phyloP scores from a whole-genome alignment of 75 land plant species.

The Pinus taeda region DNA sequence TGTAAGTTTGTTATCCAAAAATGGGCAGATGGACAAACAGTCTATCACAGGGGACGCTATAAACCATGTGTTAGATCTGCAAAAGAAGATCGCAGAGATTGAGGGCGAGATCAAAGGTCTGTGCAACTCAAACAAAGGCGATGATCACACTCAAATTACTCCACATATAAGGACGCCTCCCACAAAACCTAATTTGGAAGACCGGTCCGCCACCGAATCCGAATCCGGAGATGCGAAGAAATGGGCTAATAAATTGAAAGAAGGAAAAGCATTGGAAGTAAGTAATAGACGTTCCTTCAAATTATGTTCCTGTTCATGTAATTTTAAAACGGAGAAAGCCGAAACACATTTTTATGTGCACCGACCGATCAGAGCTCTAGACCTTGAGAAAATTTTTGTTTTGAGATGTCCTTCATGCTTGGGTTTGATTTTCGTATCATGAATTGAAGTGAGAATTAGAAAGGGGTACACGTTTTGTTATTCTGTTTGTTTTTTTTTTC shows the following conservation, averaged over 20 bases:
- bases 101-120: slow-evolving; percentile 20
- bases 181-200: background rate
- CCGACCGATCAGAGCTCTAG: too few species aligned
- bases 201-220: background rate
- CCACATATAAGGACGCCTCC: background rate
- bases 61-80: slow-evolving; percentile 35
- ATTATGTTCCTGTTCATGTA: background rate
- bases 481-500: too few species aligned
- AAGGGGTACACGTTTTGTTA: too few species aligned
- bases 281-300: background rate
- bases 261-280: background rate
- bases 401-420: too few species aligned
- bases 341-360: too few species aligned
- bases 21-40: slow-evolving; percentile 41
- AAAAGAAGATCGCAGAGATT: slow-evolving; percentile 32
- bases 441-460: too few species aligned
- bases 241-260: background rate
- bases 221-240: background rate
- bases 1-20: too few species aligned
- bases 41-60: slow-evolving; percentile 42
- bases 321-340: too few species aligned
- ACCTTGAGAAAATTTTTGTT: too few species aligned
- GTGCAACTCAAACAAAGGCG: background rate
- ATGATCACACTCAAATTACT: background rate
- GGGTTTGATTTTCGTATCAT: too few species aligned